phyloP scores from a whole-genome alignment of 2,329 filamentous ascomycete genomes.

The Colletotrichum scovillei region DNA sequence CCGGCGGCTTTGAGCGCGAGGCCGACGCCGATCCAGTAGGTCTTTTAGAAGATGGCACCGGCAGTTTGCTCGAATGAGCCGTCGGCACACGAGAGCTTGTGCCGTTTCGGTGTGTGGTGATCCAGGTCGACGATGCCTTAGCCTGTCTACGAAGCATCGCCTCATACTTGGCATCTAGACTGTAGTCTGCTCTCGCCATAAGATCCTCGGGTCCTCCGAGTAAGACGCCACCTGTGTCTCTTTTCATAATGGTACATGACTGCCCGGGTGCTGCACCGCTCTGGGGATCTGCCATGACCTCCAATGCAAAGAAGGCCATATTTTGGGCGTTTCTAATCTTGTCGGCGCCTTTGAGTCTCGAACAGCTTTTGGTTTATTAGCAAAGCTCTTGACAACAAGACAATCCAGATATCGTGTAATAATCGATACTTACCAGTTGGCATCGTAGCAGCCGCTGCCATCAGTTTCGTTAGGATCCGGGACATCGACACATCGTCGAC shows the following conservation, averaged over 20 bases:
- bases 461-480: background rate
- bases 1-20: background rate
- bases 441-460: slow-evolving; percentile 5
- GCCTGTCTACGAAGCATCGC: background rate
- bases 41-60: background rate
- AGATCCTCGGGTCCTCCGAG: background rate
- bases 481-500: slow-evolving; percentile 2
- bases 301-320: slow-evolving; percentile 2
- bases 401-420: accelerated
- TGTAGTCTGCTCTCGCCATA: background rate
- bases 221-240: background rate
- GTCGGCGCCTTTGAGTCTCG: background rate
- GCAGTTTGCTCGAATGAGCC: background rate
- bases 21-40: background rate
- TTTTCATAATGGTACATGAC: slow-evolving; percentile 19
- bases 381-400: accelerated
- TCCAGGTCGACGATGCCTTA: background rate
- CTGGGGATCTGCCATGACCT: slow-evolving; percentile 7
- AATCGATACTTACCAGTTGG: background rate
- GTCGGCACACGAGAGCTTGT: background rate
- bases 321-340: slow-evolving; percentile 18
- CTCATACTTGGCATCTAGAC: background rate
- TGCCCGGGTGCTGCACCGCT: background rate
- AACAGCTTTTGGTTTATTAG: background rate
- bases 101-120: background rate